Base-by-base conservation (phyloP, 2,329 filamentous ascomycete genomes). In the Xylaria sp. region DNA sequence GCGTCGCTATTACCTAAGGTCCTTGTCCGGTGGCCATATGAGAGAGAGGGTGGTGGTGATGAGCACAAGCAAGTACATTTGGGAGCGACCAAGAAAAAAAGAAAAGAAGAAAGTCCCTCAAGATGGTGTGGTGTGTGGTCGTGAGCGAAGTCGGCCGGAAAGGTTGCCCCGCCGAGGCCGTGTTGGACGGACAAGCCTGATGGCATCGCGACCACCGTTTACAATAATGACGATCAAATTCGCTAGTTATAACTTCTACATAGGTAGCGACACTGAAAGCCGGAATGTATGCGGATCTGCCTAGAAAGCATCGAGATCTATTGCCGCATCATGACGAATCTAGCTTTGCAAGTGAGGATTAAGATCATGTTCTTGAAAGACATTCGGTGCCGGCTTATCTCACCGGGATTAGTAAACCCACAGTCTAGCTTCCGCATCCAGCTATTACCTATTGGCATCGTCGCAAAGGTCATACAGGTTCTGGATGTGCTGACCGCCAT, bases 401-500 rank as follows among this genome's bases (percentile, higher is more conserved):
- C 17, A 86, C 97, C n/a, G 94, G n/a, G 94, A 20, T 64, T 94
- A 15, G 85, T 95, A 77, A 98, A 81, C 88, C 10, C 36, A 11
- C 10, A 17, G 88, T 89, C 71, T 85, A 90, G 72, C 90, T 98
- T 29, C 92, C 94, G 0, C 82, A 86, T 45, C 87, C 97, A 6
- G 94, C 95, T 78, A 51, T 92, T 95, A 59, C n/a, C n/a, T n/a
- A 87, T 92, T 67, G 82, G 80, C 22, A 81, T 93, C 38, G 90
- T 93, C 22, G 87, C 92, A 0, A 78, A 80, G 2, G 87, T 93
- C 2, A 84, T 97, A 39, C 94, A 98, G 77, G 85, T 97, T 27
- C 94, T 96, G 73, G 95, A 99, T 78, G 89, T 92, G 1, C 78
- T 97, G 20, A 89, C 92, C 0, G 87, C 92, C 2, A 90, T 90